Conservation (phyloP, 2,329 filamentous ascomycete species). For the Davidsoniella neocaledoniae region DNA sequence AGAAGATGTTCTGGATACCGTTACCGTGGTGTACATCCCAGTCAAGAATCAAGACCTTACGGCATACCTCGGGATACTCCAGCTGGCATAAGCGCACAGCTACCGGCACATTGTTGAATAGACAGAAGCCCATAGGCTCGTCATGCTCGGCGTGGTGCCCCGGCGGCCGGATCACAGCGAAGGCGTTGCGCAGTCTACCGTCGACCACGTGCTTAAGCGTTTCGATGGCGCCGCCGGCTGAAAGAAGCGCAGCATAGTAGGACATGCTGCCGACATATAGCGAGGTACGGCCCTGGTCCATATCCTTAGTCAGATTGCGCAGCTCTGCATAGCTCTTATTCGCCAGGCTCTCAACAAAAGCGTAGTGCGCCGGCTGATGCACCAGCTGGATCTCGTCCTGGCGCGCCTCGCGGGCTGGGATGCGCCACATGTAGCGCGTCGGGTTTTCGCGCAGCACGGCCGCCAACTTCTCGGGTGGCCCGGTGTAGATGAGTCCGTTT, state of each 20-base stretch:
- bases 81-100: conserved; percentile 76
- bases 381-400: conserved; percentile 64
- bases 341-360: conserved; percentile 51
- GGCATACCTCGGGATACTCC: conserved; percentile 62
- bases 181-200: conserved; percentile 77
- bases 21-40: conserved; percentile 80
- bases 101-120: conserved; percentile 95
- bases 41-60: conserved; percentile 83
- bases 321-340: conserved; percentile 45
- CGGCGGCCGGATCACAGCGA: conserved; percentile 86
- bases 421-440: conserved; percentile 54
- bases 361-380: conserved; percentile 60
- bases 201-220: conserved; percentile 81
- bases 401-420: conserved; percentile 61
- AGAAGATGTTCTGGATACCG: conserved; percentile 91
- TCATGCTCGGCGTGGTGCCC: conserved; percentile 88
- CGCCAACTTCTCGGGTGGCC: conserved; percentile 36
- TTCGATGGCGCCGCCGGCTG: conserved; percentile 86
- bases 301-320: conserved; percentile 42
- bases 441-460: conserved; percentile 35
- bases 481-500: conserved; percentile 57
- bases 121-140: conserved; percentile 80
- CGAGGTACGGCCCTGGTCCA: conserved; percentile 53
- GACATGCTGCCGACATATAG: conserved; percentile 74
- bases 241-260: conserved; percentile 63